Evolutionary conservation across 805 yeast species (phyloP).

Genomic region (Saturnispora dispora): DNA sequence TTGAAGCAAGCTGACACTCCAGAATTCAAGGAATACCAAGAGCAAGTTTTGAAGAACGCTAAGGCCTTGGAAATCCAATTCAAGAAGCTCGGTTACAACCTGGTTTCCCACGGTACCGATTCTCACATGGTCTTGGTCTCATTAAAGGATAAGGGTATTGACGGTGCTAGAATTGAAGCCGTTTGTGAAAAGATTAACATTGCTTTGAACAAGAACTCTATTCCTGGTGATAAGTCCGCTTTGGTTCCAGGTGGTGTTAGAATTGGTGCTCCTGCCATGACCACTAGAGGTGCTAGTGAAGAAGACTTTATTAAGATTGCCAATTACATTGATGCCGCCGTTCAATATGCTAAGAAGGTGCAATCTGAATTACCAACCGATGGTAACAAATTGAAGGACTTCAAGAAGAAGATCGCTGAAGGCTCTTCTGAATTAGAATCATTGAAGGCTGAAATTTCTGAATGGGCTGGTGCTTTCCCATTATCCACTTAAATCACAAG

Average conservation of each 20-base stretch:
- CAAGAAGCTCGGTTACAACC: conserved; percentile 51
- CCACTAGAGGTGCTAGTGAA: conserved; percentile 83
- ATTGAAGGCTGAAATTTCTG: conserved; percentile 68
- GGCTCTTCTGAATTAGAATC: conserved; percentile 61
- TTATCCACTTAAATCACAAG: conserved; percentile 37
- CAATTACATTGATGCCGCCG: conserved; percentile 70
- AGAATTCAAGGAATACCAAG: conserved; percentile 81
- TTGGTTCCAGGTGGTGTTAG: conserved; percentile 93
- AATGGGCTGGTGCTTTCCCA: conserved; percentile 90
- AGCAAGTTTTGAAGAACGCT: conserved; percentile 75
- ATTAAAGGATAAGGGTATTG: conserved; percentile 69
- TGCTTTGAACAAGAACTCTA: conserved; percentile 92
- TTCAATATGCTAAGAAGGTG: conserved; percentile 61
- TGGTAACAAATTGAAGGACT: conserved; percentile 92
- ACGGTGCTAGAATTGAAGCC: conserved; percentile 93
- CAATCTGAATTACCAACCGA: conserved; percentile 81
- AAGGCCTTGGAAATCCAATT: conserved; percentile 65
- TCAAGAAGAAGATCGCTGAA: conserved; percentile 70
- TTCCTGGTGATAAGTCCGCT: conserved; percentile 95
- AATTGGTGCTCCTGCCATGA: conserved; percentile 98
- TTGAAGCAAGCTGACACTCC: conserved; percentile 85
- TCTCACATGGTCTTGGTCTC: conserved; percentile 85
- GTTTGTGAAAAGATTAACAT: conserved; percentile 84
- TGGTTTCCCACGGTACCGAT: conserved; percentile 92
- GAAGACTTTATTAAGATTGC: conserved; percentile 77